Base-by-base conservation (phyloP, 805 yeast species). In the Kazachstania martiniae region DNA sequence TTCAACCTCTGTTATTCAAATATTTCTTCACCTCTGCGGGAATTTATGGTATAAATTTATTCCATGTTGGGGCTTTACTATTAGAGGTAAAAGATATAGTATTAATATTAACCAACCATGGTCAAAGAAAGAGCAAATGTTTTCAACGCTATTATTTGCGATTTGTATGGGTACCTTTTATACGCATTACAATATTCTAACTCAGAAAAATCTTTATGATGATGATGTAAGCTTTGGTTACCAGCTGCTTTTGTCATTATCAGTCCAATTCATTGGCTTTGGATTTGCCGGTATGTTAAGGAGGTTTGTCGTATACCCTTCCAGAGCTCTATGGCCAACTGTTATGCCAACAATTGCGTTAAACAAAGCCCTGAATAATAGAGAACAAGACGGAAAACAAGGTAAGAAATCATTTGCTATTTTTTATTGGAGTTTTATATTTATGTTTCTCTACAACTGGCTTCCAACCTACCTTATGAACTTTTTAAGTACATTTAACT, bases 241-340 rank as follows among this genome's bases (percentile, higher is more conserved):
- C 51, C 77, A 73, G 51, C 41, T 74, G 10, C 42, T 73, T 22
- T 58, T 77, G 21, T 56, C 70, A 1, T 40, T 74, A 4, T 64
- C 78, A 3, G 64, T 81, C 2, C 77, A 75, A 47, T 72, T 70
- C 39, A 55, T 77, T 41, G 86, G 85, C 16, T 70, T 74, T 45
- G 77, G 81, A 1, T 66, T 77, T 49, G 82, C 84, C 5, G 77
- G 80, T 31, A 46, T 77, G 14, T 64, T 75, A 64, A 65, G 79
- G 45, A 67, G 70, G 37, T 68, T 77, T 21, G 65, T 64, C 2
- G 65, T 74, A 7, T 72, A 72, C 43, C 75, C 74, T 10, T 55
- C 58, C 4, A 54, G 61, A 34, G 61, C 73, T 9, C 47, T 74
- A 21, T 74, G 80, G 80, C 77, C 75, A 23, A 56, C 66, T 2